Evolutionary conservation across 768 basidiomycete genomes (phyloP), one percentile per base, ranked within the genome.

Genomic region (Ramaria rubella): DNA sequence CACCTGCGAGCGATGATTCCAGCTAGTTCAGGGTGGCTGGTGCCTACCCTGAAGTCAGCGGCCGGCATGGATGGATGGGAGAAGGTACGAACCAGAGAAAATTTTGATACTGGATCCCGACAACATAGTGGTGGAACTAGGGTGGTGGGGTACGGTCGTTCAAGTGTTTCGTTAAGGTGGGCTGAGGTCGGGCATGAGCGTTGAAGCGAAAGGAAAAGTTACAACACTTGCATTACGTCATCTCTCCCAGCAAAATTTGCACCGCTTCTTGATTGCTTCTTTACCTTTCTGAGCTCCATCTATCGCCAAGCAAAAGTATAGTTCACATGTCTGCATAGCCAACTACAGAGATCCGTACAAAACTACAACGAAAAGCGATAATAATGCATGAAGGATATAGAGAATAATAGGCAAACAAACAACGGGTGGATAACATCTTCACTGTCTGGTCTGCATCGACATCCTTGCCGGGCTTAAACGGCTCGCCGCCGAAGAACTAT

Each of bases 1-100:
- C 78, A 94, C 94, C 94, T 85, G 75, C 86, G 80, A 61, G 93
- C 89, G 68, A 98, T 91, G 64, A 91, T 86, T 70, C 94, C 87
- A 33, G 94, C 94, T 62, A 98, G 80, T 72, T 93, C 90, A 53
- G 94, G 92, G 72, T 98, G 95, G 73, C 90, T 93, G 33, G 92
- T 94, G 60, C 94, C 94, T 95, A 64, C 31, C 38, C 31, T 3
- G 17, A 26, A 11, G 14, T 29, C 45, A 21, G 36, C 24, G 51
- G 50, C 40, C 21, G 21, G 53, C n/a, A 24, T 31, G 34, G 23
- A 27, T 23, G 19, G 34, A 34, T 38, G 19, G 17, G 5, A 42
- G 11, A 17, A 8, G n/a, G 23, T 5, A 69, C 78, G 52, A 59
- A 81, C 80, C 80, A n/a, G 79, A 73, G 62, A 81, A 81, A 58